phyloP scores from a whole-genome alignment of 768 basidiomycete species.

The Cystoderma amianthinum region DNA sequence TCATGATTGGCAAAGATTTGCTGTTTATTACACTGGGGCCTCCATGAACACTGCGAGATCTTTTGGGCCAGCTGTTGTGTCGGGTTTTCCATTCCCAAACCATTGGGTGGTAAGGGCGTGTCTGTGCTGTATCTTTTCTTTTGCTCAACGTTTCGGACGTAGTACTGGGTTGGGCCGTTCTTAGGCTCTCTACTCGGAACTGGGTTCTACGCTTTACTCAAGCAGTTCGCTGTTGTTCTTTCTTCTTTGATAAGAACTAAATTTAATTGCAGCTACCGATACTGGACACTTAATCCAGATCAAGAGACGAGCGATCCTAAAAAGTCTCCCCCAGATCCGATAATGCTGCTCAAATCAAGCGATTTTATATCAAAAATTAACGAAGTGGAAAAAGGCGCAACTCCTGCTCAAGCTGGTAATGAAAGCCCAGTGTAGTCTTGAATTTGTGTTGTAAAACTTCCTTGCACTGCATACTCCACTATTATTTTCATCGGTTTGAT shows the following conservation, averaged over 20 bases:
- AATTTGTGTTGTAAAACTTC: too few species aligned
- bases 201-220: constrained; percentile 50
- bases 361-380: too few species aligned
- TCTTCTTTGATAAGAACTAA: too few species aligned
- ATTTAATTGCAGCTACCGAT: constrained; percentile 33
- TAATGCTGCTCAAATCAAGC: neutral
- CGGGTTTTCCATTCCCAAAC: constrained; percentile 41
- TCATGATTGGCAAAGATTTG: constrained; percentile 31
- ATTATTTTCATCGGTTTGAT: too few species aligned
- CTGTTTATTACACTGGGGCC: constrained; percentile 57
- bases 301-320: constrained; percentile 31
- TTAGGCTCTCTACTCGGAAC: constrained; percentile 58
- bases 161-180: constrained; percentile 72
- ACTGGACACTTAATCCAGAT: constrained; percentile 45
- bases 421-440: too few species aligned
- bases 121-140: neutral
- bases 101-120: constrained; percentile 57
- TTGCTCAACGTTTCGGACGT: constrained; percentile 3
- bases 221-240: too few species aligned
- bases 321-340: constrained; percentile 33
- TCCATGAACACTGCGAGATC: constrained; percentile 64
- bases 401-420: too few species aligned
- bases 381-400: too few species aligned
- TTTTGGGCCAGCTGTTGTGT: constrained; percentile 64
- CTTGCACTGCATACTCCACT: too few species aligned